Evolutionary conservation across 768 basidiomycete species (phyloP).

Genomic region (Neoboletus subvelutipes): DNA sequence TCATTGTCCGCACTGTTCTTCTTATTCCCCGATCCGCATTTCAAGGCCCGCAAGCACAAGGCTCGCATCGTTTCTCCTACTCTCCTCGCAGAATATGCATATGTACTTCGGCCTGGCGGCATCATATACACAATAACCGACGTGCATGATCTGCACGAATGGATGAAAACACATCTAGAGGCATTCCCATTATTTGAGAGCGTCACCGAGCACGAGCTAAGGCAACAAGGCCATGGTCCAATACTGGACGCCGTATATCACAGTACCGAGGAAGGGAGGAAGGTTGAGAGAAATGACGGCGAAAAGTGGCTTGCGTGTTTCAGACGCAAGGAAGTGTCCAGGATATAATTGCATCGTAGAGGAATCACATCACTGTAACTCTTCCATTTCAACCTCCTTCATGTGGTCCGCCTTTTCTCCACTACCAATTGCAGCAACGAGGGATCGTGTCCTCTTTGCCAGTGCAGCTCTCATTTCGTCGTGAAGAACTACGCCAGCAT

Average conservation of each 20-base stretch:
- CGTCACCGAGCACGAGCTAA: conserved; percentile 71
- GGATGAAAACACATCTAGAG: conserved; percentile 92
- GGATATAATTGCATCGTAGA: conserved; percentile 8
- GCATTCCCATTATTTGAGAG: conserved; percentile 85
- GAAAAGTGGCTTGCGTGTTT: conserved; percentile 94
- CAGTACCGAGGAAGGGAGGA: conserved; percentile 95
- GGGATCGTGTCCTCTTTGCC: conserved; percentile 54
- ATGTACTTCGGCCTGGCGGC: conserved; percentile 88
- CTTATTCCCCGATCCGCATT: conserved; percentile 98
- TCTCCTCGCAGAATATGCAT: conserved; percentile 96
- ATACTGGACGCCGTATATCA: conserved; percentile 81
- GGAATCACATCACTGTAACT: conserved; percentile 31
- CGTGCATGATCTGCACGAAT: conserved; percentile 88
- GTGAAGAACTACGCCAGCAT: conserved; percentile 76
- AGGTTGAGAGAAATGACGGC: conserved; percentile 89
- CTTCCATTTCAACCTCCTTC: conserved; percentile 40
- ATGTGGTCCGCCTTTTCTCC: conserved; percentile 35
- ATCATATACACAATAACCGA: conserved; percentile 98
- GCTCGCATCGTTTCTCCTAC: conserved; percentile 97
- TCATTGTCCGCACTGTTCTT: conserved; percentile 95
- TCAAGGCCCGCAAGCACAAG: conserved; percentile 98
- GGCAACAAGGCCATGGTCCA: conserved; percentile 70
- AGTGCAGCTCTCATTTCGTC: conserved; percentile 81
- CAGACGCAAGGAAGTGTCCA: conserved; percentile 48
- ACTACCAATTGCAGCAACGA: conserved; percentile 63